Base-by-base conservation (phyloP, 1,284 basidiomycete species). In the Bjerkandera adusta region DNA sequence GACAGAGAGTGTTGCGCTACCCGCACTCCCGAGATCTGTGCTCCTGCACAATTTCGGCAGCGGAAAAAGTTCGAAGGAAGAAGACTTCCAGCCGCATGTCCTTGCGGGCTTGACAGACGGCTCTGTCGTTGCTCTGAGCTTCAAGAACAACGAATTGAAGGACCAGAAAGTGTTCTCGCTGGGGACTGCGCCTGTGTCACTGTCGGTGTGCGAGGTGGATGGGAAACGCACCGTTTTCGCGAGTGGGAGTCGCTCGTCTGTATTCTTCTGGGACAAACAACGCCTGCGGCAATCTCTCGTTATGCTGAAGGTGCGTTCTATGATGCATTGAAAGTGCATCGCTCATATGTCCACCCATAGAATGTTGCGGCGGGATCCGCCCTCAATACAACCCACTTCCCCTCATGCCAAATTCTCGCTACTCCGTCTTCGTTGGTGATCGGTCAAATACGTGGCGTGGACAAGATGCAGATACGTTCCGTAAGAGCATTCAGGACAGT, bases 81-180 rank as follows among this genome's bases (percentile, higher is more conserved):
- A 60, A 11, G 65, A 75, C 37, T 62, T 55, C 49, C 66, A 68
- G 45, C 71, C 79, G 0, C 77, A 85, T 52, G 71, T 97, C 4
- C 69, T 97, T 16, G 81, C 83, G 7, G 94, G 93, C 1, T 69
- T 95, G 4, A 81, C 79, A 4, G 83, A 97, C 62, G 95, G 95
- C 1, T 79, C 80, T 3, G 72, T 96, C n/a, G 74, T 82, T 3
- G 73, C 79, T 4, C 85, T 83, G 53, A 53, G 66, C 11, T 72
- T 68, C 66, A 74, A 68, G 54, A 73, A 70, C 27, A 67, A 70
- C 48, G 53, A 71, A 47, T 55, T 81, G n/a, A 69, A 62, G 37
- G 78, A 81, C 36, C 67, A 71, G 57, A 87, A 84, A 56, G 61
- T 78, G 3, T 71, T 85, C 18, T 72, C 79, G 0, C 66, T 95